A percentile compares a stretch with the other conserved stretches of the same genome.
Conservation (phyloP, 129 eudicot genomes). For the Mikania micrantha region DNA sequence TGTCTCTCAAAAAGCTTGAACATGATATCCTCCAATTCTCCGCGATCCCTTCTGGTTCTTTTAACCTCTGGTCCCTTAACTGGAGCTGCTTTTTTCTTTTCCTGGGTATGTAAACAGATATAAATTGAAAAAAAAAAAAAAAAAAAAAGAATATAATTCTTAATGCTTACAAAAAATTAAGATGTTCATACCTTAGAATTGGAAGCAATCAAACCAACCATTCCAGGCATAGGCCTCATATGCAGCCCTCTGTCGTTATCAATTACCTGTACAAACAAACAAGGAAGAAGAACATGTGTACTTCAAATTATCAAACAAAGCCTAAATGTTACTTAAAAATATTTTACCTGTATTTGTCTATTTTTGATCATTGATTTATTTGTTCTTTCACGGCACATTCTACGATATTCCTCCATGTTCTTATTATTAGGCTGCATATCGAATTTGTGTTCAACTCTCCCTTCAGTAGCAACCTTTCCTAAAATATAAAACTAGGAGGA, state of each 20-base stretch:
- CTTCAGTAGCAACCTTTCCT: slow-evolving; percentile 63
- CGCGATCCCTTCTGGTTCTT: slow-evolving; percentile 82
- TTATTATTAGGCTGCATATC: slow-evolving; percentile 74
- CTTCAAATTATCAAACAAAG: neutral
- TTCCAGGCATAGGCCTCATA: slow-evolving; percentile 79
- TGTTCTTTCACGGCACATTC: slow-evolving; percentile 78
- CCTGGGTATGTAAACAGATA: slow-evolving; percentile 28
- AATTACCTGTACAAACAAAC: slow-evolving; percentile 35
- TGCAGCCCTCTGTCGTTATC: slow-evolving; percentile 60
- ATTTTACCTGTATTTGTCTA: slow-evolving; percentile 59
- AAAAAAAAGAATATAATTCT: neutral
- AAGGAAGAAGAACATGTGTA: slow-evolving; percentile 7
- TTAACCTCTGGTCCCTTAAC: slow-evolving; percentile 68
- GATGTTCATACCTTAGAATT: slow-evolving; percentile 17
- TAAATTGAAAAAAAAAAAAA: neutral
- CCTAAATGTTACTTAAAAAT: slow-evolving; percentile 24
- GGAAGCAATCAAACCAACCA: slow-evolving; percentile 51
- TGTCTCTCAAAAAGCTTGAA: slow-evolving; percentile 83
- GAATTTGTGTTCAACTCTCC: slow-evolving; percentile 76
- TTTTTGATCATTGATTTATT: slow-evolving; percentile 71
- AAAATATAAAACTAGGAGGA: neutral
- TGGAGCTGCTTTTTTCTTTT: slow-evolving; percentile 59
- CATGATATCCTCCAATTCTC: slow-evolving; percentile 83
- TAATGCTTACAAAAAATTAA: neutral
- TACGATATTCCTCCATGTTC: slow-evolving; percentile 67